Evolutionary conservation across 192 early-diverging fungal genomes (phyloP).

Genomic region (Lunasporangiospora selenospora): DNA sequence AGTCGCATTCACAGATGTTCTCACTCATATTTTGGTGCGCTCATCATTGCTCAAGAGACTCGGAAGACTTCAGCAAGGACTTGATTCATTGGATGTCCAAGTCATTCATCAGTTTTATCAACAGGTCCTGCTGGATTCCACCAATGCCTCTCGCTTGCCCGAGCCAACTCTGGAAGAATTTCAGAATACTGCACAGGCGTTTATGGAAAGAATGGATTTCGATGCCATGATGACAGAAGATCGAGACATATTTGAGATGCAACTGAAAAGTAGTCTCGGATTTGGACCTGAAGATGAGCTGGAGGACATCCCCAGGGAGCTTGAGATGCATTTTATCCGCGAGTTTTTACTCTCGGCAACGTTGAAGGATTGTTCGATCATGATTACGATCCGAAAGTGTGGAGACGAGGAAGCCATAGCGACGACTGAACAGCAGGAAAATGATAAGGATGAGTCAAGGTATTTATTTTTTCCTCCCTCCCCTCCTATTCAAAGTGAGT

Average conservation of each 20-base stretch:
- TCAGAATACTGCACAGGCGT: conserved; percentile 31
- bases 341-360: conserved; percentile 77
- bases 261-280: conserved; percentile 35
- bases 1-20: conserved; percentile 36
- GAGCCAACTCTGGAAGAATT: conserved; percentile 56
- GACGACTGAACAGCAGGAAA: neutral
- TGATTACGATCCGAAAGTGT: conserved; percentile 57
- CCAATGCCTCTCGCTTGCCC: neutral
- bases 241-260: conserved; percentile 22
- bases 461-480: too few species aligned
- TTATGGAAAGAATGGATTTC: conserved; percentile 41
- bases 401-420: neutral
- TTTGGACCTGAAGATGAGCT: conserved; percentile 33
- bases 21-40: conserved; percentile 50
- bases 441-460: conserved; percentile 17
- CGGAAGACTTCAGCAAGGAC: conserved; percentile 50
- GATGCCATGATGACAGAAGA: conserved; percentile 25
- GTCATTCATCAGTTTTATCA: conserved; percentile 44
- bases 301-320: conserved; percentile 7
- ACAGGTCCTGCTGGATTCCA: neutral
- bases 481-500: too few species aligned
- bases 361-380: conserved; percentile 80
- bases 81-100: conserved; percentile 68
- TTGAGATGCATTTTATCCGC: conserved; percentile 56
- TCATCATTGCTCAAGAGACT: conserved; percentile 57